Conservation (phyloP, 163 green algal species). For the Chloromonas sp. region DNA sequence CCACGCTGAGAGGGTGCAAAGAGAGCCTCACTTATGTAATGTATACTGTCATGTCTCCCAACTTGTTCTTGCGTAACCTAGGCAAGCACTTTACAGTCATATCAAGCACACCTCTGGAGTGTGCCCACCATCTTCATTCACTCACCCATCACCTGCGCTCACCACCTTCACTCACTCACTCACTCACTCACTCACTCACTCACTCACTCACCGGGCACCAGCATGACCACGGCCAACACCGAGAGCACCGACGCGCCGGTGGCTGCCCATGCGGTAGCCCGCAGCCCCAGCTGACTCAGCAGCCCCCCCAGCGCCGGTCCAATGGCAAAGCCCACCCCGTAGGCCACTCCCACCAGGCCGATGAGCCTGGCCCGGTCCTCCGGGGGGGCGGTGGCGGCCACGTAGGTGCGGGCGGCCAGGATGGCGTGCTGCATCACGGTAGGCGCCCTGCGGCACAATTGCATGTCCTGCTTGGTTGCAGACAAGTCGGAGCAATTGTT, state of each 20-base stretch:
- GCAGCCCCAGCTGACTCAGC: constrained; percentile 13
- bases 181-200: no score
- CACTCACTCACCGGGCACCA: constrained; percentile 14
- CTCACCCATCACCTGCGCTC: no score
- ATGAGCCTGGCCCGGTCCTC: background rate
- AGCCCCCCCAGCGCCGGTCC: constrained; percentile 16
- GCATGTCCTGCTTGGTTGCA: no score
- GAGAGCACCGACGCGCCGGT: constrained; percentile 2
- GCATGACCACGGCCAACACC: constrained; percentile 4
- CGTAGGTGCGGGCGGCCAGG: constrained; percentile 29
- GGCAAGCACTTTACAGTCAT: no score
- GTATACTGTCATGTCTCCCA: no score
- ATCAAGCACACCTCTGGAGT: no score
- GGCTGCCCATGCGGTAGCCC: constrained; percentile 13
- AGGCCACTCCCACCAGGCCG: background rate
- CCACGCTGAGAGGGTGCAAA: no score
- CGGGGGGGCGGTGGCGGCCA: background rate
- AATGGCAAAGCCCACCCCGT: constrained; percentile 16
- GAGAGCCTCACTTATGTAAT: no score
- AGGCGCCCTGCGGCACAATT: background rate
- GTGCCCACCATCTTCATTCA: no score
- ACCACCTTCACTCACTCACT: no score
- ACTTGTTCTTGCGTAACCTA: no score
- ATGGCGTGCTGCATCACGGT: constrained; percentile 32
- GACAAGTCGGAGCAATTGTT: no score